phyloP scores from a whole-genome alignment of 331 rosid genomes.

The Rosa hybrid region DNA sequence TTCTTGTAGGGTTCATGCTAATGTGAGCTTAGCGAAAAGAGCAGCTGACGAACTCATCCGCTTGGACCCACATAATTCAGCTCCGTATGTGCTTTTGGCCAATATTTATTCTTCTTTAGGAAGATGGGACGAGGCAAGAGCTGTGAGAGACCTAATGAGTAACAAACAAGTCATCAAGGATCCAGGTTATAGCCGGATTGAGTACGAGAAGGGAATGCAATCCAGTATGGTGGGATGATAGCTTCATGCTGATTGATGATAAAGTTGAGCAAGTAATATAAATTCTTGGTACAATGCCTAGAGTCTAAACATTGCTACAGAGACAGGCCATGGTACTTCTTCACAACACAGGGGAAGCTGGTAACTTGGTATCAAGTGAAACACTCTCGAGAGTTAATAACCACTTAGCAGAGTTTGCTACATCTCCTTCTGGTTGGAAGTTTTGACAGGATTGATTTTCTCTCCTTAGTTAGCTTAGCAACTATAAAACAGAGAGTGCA shows the following conservation, averaged over 20 bases:
- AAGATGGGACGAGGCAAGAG: conserved; percentile 80
- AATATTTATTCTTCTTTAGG: conserved; percentile 78
- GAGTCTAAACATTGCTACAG: background rate
- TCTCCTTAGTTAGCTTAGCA: background rate
- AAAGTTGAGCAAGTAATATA: conserved; percentile 4
- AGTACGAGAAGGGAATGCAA: conserved; percentile 35
- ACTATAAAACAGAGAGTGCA: background rate
- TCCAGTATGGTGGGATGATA: conserved; percentile 15
- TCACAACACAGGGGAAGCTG: background rate
- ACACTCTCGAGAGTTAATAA: background rate
- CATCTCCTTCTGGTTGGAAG: background rate
- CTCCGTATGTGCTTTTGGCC: conserved; percentile 72
- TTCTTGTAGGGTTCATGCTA: conserved; percentile 67
- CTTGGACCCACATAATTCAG: conserved; percentile 56
- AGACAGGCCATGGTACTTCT: background rate
- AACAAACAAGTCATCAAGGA: conserved; percentile 54
- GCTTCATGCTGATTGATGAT: conserved; percentile 16
- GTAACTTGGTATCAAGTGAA: background rate
- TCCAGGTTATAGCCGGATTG: conserved; percentile 80
- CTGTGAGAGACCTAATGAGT: conserved; percentile 64
- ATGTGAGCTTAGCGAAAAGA: conserved; percentile 61
- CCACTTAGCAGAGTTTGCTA: conserved; percentile 5
- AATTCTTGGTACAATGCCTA: background rate
- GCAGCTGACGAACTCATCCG: conserved; percentile 71
- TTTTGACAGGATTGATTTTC: background rate